phyloP scores from a whole-genome alignment of 2,329 filamentous ascomycete species.

The Fusarium sp. region DNA sequence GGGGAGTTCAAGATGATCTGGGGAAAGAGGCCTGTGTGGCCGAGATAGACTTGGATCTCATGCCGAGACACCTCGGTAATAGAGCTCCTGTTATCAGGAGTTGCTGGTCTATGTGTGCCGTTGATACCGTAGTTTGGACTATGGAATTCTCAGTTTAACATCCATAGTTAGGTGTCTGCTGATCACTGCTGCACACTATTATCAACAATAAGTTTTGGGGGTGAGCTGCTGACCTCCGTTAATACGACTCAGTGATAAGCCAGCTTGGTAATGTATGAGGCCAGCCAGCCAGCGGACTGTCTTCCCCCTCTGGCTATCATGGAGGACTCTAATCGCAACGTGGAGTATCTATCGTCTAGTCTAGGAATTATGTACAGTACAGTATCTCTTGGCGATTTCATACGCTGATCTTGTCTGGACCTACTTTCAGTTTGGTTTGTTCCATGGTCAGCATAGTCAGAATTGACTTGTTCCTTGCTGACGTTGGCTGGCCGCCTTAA shows the following conservation, averaged over 20 bases:
- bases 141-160: slow-evolving; percentile 8
- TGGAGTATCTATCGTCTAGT: slow-evolving; percentile 9
- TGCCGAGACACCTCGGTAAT: slow-evolving; percentile 23
- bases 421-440: background rate
- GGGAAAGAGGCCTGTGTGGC: slow-evolving; percentile 35
- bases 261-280: background rate
- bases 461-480: slow-evolving; percentile 5
- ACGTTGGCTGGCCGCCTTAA: slow-evolving; percentile 5
- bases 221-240: slow-evolving; percentile 35
- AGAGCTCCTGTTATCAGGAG: slow-evolving; percentile 11
- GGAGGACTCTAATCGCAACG: slow-evolving; percentile 1
- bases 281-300: slow-evolving; percentile 6
- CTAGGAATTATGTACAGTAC: slow-evolving; percentile 15
- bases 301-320: slow-evolving; percentile 2
- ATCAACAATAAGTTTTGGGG: background rate
- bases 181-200: slow-evolving; percentile 18
- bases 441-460: background rate
- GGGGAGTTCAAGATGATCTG: slow-evolving; percentile 12
- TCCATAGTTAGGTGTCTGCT: slow-evolving; percentile 20
- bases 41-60: slow-evolving; percentile 21
- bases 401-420: slow-evolving; percentile 15
- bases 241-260: slow-evolving; percentile 7
- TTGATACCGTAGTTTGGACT: slow-evolving; percentile 1
- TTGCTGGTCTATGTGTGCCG: slow-evolving; percentile 8
- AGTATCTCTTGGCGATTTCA: slow-evolving; percentile 19